Evolutionary conservation across 1,284 basidiomycete genomes (phyloP).

Genomic region (Ceratobasidium sp.): DNA sequence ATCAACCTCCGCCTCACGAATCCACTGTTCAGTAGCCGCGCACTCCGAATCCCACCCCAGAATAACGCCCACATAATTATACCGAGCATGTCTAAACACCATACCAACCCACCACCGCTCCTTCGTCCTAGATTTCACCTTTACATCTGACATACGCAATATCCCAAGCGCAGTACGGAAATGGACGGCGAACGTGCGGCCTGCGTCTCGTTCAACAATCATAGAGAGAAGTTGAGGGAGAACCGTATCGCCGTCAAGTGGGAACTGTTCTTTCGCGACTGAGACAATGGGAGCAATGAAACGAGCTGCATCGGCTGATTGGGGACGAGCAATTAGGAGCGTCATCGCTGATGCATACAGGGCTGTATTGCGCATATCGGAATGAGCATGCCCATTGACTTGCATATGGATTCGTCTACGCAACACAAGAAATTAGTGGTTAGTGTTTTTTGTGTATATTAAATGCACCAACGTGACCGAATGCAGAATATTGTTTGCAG

Average conservation of each 20-base stretch:
- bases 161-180: constrained; percentile 15
- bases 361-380: constrained; percentile 11
- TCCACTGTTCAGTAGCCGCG: constrained; percentile 63
- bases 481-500: constrained; percentile 60
- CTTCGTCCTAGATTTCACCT: not conserved
- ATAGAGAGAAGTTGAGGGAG: constrained; percentile 37
- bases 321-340: constrained; percentile 10
- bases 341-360: constrained; percentile 24
- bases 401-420: constrained; percentile 17
- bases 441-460: constrained; percentile 48
- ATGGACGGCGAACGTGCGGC: constrained; percentile 14
- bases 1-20: constrained; percentile 62
- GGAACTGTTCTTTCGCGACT: constrained; percentile 39
- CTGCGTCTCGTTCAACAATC: constrained; percentile 26
- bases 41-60: constrained; percentile 69
- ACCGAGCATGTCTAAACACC: constrained; percentile 63
- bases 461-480: constrained; percentile 48
- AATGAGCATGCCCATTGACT: not conserved
- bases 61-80: constrained; percentile 65
- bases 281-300: constrained; percentile 40
- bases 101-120: constrained; percentile 65
- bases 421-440: not conserved
- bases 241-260: constrained; percentile 40
- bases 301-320: constrained; percentile 27
- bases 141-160: not conserved